Evolutionary conservation across 2,329 filamentous ascomycete species (phyloP), one percentile per base, ranked within the genome.

Genomic region (Ceratocystis albifundus): DNA sequence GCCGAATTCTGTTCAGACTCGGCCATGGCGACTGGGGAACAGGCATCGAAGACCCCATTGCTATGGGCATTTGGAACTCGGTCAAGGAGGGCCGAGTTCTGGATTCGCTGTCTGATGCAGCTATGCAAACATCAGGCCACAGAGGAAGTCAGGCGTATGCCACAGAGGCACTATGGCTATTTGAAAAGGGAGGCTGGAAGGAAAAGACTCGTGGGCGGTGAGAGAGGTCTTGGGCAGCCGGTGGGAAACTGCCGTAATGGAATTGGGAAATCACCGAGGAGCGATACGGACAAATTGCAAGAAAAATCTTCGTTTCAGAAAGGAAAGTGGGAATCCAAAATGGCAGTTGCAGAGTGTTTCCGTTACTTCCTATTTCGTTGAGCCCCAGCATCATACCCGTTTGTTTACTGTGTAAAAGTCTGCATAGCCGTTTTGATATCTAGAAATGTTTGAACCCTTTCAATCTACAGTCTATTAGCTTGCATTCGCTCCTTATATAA

Each of bases 131-230:
- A 45, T 77, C 79, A 32, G 86, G 86, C 0, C 92, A 96, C 79
- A 79, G 88, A 68, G 93, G 90, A 67, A 90, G 89, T 62, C 84
- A 86, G 71, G 87, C 88, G 0, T 96, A 92, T 79, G 92, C 93
- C 10, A 86, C 88, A 2, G 93, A 97, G 75, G 92, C 91, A 0
- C 77, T 96, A 17, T 96, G 93, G 92, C 75, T 96, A 69, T 92
- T 82, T 70, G 82, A 85, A 72, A 84, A 83, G 74, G 90, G 90
- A 70, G 88, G 80, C 73, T 88, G 80, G 88, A 88, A 73, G 76
- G 86, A 77, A 78, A 83, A 74, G 76, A 81, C 77, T 77, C 81
- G 79, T 76, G 83, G 84, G 76, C 76, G 80, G 78, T 75, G 53
- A 59, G 28, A 8, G 15, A 30, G 20, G 6, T 15, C 28, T 1